phyloP scores from a whole-genome alignment of 2,329 filamentous ascomycete species.

The Dothiorella sarmentorum region DNA sequence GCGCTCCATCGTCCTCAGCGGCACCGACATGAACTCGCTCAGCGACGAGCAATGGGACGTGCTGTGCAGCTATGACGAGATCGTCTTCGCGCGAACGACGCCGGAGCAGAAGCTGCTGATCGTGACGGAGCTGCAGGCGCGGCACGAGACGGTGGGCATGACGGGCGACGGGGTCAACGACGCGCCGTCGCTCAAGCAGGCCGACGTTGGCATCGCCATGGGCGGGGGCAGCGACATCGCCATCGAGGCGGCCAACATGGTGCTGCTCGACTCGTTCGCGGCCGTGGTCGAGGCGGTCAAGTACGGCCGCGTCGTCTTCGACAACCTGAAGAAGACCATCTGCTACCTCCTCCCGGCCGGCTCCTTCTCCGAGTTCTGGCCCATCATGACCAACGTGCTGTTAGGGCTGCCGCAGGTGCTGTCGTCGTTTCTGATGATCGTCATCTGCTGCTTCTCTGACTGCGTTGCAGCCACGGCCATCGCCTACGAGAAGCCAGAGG shows the following conservation, averaged over 20 bases:
- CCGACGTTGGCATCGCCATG: conserved; percentile 59
- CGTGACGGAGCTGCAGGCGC: conserved; percentile 67
- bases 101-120: conserved; percentile 78
- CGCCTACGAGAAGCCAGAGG: conserved; percentile 73
- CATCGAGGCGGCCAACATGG: conserved; percentile 61
- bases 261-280: conserved; percentile 65
- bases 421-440: conserved; percentile 67
- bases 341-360: conserved; percentile 72
- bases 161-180: conserved; percentile 51
- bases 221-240: conserved; percentile 58
- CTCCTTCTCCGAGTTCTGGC: conserved; percentile 71
- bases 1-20: conserved; percentile 31
- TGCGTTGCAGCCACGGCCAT: conserved; percentile 69
- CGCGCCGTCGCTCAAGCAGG: conserved; percentile 54
- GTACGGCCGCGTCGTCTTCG: conserved; percentile 73
- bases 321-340: conserved; percentile 74
- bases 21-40: conserved; percentile 57
- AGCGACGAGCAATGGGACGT: conserved; percentile 67
- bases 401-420: conserved; percentile 72
- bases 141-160: conserved; percentile 54
- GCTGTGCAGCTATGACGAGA: conserved; percentile 63
- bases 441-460: conserved; percentile 67
- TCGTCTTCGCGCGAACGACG: conserved; percentile 73
- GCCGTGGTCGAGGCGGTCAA: conserved; percentile 69
- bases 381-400: conserved; percentile 67